A percentile compares a stretch with the other conserved stretches of the same genome.
Conservation (phyloP, 768 basidiomycete species). For the Tulasnella sp. region DNA sequence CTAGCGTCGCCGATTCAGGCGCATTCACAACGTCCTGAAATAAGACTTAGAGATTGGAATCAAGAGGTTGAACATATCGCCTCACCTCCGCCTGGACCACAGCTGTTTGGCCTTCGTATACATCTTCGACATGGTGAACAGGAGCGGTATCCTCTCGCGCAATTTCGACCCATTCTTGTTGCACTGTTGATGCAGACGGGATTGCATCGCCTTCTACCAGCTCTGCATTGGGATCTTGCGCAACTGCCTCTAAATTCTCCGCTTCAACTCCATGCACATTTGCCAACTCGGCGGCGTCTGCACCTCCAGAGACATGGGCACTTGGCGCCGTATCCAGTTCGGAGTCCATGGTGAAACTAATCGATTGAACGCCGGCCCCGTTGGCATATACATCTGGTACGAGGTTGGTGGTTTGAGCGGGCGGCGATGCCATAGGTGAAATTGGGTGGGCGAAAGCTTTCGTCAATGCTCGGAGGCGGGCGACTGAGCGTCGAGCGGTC, state of each 20-base stretch:
- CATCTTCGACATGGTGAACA: too few species aligned
- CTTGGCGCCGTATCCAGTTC: background rate
- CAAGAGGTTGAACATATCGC: too few species aligned
- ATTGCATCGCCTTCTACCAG: conserved; percentile 5
- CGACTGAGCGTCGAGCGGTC: conserved; percentile 28
- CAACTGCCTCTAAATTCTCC: background rate
- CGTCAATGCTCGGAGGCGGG: conserved; percentile 29
- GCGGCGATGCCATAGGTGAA: background rate
- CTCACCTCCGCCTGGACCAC: background rate
- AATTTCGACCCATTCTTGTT: conserved; percentile 15
- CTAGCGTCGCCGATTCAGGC: conserved; percentile 32
- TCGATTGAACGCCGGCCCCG: conserved; percentile 30
- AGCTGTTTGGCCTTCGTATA: background rate
- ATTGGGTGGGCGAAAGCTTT: conserved; percentile 20
- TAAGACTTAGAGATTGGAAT: background rate
- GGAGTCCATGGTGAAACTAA: conserved; percentile 22
- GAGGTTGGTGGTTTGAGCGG: background rate
- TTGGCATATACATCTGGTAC: background rate
- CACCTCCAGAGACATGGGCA: too few species aligned
- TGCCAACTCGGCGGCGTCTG: too few species aligned
- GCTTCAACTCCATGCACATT: background rate
- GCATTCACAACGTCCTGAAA: background rate
- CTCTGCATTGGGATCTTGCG: background rate
- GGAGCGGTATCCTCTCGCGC: conserved; percentile 2
- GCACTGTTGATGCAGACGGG: conserved; percentile 3